Base-by-base conservation (phyloP, 352 stramenopile genomes). In the Blastocystis sp. region DNA sequence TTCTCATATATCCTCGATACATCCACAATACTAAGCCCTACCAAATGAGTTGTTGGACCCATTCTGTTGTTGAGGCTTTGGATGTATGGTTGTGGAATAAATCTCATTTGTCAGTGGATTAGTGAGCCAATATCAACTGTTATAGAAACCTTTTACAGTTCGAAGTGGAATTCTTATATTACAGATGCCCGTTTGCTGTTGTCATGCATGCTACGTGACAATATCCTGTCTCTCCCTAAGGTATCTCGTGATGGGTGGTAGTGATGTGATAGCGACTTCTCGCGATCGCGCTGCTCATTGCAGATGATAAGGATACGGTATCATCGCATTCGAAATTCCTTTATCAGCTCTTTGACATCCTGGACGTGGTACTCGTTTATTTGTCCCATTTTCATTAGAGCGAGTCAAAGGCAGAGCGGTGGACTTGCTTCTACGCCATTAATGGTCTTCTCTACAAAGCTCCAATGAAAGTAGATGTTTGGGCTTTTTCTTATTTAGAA, bases 141-240 rank as follows among this genome's bases (percentile, higher is more conserved):
- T 43, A 41, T 81, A 3, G 26, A 41, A n/a, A 50, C 53, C 20
- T 24, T 37, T 24, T 41, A 47, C n/a, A n/a, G 30, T 9, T 18
- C 11, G 16, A 20, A 37, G 18, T 81, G 45, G n/a, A 16, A 39
- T 81, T n/a, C 7, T 26, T 47, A 81, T 37, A 47, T 53, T 11
- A 18, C 65, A 8, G 39, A 81, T n/a, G 53, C 20, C 26, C 70
- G 50, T 65, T 64, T 81, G 13, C 39, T 81, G 50, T 64, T 81
- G 24, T 65, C 50, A 16, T 81, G 41, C 55, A 41, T 81, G 53
- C 45, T 81, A 45, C 39, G 70, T 41, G 70, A 81, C n/a, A 81
- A 81, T 81, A 8, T 81, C 13, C 18, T 81, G 5, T 11, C 70
- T 18, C 50, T 81, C 5, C 70, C 70, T n/a, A 81, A 62, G n/a